These are phyloP conservation scores for Panaeolus cyanescens DNA, from an alignment of 768 basidiomycete species.

Conservation along the genomic window DNA sequence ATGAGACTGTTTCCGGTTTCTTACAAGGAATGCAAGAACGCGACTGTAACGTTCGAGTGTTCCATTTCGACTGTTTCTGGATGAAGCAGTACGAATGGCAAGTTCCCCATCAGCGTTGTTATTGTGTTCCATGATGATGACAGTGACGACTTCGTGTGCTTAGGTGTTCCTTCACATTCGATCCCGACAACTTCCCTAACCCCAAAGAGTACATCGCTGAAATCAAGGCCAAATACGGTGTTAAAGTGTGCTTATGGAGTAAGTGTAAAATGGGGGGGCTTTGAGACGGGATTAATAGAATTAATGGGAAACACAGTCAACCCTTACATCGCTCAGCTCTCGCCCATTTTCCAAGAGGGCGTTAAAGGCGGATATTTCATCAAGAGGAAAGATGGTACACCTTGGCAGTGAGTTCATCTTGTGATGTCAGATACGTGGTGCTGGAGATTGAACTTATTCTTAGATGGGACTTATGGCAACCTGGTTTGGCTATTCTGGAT, in stretches of 20 bases:
- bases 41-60: conserved; percentile 64
- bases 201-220: conserved; percentile 63
- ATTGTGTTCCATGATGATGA: neutral
- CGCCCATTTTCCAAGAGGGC: conserved; percentile 70
- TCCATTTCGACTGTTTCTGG: conserved; percentile 81
- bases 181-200: conserved; percentile 75
- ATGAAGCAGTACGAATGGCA: conserved; percentile 73
- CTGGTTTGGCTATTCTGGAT: conserved; percentile 60
- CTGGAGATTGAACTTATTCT: neutral
- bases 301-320: conserved; percentile 47
- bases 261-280: conserved; percentile 17
- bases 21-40: conserved; percentile 71
- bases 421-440: conserved; percentile 7
- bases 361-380: conserved; percentile 70
- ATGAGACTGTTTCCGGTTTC: conserved; percentile 68
- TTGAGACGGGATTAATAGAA: neutral
- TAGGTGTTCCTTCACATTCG: conserved; percentile 77
- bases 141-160: conserved; percentile 13
- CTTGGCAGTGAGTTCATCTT: conserved; percentile 58
- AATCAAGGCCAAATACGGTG: conserved; percentile 61
- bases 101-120: conserved; percentile 11
- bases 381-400: conserved; percentile 63
- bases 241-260: conserved; percentile 79
- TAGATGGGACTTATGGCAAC: conserved; percentile 33
- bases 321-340: conserved; percentile 71